A percentile compares a stretch with the other conserved stretches of the same genome.
These are phyloP conservation scores for Elsinoe fawcettii DNA, from an alignment of 2,329 filamentous ascomycete genomes.

Conservation along the genomic window DNA sequence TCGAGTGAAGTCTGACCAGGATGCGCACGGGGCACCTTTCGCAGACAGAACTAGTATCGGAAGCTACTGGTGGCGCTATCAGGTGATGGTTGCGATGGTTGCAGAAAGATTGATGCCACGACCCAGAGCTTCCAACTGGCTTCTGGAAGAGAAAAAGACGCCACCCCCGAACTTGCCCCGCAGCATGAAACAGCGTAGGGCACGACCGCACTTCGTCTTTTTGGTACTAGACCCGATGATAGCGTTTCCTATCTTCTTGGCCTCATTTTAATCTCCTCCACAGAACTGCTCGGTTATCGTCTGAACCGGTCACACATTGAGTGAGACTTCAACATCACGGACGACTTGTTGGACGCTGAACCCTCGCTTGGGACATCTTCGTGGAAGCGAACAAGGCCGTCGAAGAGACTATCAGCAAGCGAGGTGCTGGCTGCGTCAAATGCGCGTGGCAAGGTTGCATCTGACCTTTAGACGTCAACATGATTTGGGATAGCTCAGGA, in stretches of 20 bases:
- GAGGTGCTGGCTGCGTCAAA: neutral
- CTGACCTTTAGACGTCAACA: neutral
- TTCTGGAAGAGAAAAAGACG: constrained; percentile 3
- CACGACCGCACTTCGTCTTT: neutral
- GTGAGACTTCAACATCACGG: constrained; percentile 1
- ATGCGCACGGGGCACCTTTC: neutral
- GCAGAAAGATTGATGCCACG: constrained; percentile 10
- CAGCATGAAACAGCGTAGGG: neutral
- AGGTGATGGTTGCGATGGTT: neutral
- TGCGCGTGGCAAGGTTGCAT: constrained; percentile 1
- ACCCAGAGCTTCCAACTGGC: constrained; percentile 6
- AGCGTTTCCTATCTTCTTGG: constrained; percentile 8
- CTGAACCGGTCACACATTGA: constrained; percentile 11
- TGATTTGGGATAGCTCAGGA: neutral
- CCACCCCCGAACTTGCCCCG: constrained; percentile 8
- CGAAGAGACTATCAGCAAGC: neutral
- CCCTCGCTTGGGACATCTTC: neutral
- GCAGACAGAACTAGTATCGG: neutral
- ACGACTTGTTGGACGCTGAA: neutral
- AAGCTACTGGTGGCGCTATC: constrained; percentile 5
- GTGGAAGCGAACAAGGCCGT: neutral
- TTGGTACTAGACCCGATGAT: constrained; percentile 6
- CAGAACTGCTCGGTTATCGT: neutral
- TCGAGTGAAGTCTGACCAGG: neutral
- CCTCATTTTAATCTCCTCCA: constrained; percentile 5